phyloP scores from a whole-genome alignment of 2,329 filamentous ascomycete species.

The Pseudogymnoascus pannorum region DNA sequence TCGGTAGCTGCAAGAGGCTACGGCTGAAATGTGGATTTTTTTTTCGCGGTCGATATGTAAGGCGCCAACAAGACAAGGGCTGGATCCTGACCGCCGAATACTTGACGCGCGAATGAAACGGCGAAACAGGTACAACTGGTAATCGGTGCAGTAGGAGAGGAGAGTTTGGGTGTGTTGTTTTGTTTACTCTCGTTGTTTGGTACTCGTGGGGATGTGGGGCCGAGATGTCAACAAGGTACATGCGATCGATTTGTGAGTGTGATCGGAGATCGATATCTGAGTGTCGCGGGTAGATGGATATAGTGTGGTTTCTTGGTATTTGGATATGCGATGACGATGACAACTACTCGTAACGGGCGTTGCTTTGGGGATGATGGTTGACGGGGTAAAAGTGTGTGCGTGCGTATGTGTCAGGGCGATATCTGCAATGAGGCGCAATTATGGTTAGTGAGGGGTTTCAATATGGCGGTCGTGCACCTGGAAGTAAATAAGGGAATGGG shows the following conservation, averaged over 20 bases:
- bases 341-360: not conserved
- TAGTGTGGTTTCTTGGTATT: not conserved
- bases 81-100: slow-evolving; percentile 1
- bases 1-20: slow-evolving; percentile 3
- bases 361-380: slow-evolving; percentile 7
- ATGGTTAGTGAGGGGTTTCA: slow-evolving; percentile 9
- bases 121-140: not conserved
- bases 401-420: slow-evolving; percentile 4
- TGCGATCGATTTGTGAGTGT: slow-evolving; percentile 3
- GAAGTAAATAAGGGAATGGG: slow-evolving; percentile 3
- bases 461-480: slow-evolving; percentile 1
- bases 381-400: not conserved
- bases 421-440: slow-evolving; percentile 1
- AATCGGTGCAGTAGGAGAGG: not conserved
- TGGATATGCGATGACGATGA: not conserved
- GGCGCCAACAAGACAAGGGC: slow-evolving; percentile 4
- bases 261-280: slow-evolving; percentile 1
- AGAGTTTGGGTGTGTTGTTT: slow-evolving; percentile 6
- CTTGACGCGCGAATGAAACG: not conserved
- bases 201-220: slow-evolving; percentile 7
- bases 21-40: slow-evolving; percentile 7
- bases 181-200: slow-evolving; percentile 5
- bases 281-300: slow-evolving; percentile 7
- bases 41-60: slow-evolving; percentile 1
- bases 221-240: slow-evolving; percentile 7